Evolutionary conservation across 2,329 filamentous ascomycete species (phyloP).

Genomic region (Phaeomoniella chlamydospora): DNA sequence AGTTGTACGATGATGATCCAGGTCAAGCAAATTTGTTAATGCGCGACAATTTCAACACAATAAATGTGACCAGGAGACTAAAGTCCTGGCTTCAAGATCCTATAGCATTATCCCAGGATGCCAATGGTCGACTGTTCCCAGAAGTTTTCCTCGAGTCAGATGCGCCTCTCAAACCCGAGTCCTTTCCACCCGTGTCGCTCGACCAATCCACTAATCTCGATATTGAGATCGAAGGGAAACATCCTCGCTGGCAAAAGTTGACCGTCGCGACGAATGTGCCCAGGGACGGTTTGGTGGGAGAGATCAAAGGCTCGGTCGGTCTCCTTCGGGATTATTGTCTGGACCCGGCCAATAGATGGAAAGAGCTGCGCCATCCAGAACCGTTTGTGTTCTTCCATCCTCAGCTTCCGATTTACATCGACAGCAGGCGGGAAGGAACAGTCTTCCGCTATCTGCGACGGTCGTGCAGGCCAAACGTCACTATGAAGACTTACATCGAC

Average conservation of each 20-base stretch:
- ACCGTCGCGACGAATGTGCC: constrained; percentile 37
- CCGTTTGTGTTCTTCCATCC: constrained; percentile 84
- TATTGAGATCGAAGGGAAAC: constrained; percentile 36
- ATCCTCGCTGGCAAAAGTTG: constrained; percentile 52
- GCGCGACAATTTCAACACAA: constrained; percentile 63
- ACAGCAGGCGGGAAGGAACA: constrained; percentile 77
- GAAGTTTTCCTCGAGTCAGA: constrained; percentile 58
- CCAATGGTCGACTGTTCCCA: constrained; percentile 41
- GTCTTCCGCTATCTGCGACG: constrained; percentile 76
- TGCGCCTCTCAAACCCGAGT: constrained; percentile 37
- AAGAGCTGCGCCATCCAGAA: constrained; percentile 41
- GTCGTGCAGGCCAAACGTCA: constrained; percentile 84
- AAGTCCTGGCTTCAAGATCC: constrained; percentile 67
- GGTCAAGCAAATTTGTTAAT: constrained; percentile 33
- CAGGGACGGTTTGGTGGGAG: constrained; percentile 43
- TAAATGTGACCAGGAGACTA: constrained; percentile 60
- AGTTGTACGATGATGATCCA: constrained; percentile 53
- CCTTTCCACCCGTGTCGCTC: constrained; percentile 35
- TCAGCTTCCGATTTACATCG: constrained; percentile 78
- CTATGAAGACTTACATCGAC: constrained; percentile 72
- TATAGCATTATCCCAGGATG: constrained; percentile 51
- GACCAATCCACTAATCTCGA: constrained; percentile 36
- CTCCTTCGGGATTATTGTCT: constrained; percentile 59
- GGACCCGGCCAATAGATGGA: constrained; percentile 50
- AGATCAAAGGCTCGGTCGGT: constrained; percentile 67